Conservation (phyloP, 202 grass and related monocot genomes). For the Carex sylvatica region DNA sequence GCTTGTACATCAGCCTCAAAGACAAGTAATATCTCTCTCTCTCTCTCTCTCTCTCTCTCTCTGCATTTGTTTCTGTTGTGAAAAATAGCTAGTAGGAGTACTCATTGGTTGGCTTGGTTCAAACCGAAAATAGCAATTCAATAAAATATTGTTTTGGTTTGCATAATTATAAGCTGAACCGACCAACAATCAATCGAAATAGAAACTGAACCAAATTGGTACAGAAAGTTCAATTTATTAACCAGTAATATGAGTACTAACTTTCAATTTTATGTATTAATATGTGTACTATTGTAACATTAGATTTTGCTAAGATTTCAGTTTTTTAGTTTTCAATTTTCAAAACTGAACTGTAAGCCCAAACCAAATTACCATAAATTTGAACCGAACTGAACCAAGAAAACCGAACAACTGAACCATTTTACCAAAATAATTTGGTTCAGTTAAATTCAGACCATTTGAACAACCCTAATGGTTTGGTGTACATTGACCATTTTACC, state of each 20-base stretch:
- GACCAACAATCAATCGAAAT: background rate
- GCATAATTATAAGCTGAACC: background rate
- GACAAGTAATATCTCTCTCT: slow-evolving; percentile 67
- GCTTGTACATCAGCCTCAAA: slow-evolving; percentile 90
- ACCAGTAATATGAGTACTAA: background rate
- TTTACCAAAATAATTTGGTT: background rate
- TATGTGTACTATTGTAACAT: background rate
- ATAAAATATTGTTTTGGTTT: background rate
- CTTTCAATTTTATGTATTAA: background rate
- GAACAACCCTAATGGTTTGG: background rate
- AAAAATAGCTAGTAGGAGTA: background rate
- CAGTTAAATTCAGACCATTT: background rate
- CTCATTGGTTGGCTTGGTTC: background rate
- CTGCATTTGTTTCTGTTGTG: background rate
- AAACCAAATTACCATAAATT: background rate
- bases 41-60: background rate
- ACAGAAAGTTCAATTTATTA: background rate
- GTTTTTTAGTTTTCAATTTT: background rate
- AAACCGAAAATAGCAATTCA: background rate
- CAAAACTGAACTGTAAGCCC: background rate
- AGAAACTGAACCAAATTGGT: background rate
- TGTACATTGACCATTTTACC: background rate
- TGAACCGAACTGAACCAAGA: background rate
- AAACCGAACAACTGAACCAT: background rate
- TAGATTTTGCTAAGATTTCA: background rate